A percentile compares a stretch with the other conserved stretches of the same genome.
phyloP scores from a whole-genome alignment of 139 green algal species.

The Chlorella ohadii region DNA sequence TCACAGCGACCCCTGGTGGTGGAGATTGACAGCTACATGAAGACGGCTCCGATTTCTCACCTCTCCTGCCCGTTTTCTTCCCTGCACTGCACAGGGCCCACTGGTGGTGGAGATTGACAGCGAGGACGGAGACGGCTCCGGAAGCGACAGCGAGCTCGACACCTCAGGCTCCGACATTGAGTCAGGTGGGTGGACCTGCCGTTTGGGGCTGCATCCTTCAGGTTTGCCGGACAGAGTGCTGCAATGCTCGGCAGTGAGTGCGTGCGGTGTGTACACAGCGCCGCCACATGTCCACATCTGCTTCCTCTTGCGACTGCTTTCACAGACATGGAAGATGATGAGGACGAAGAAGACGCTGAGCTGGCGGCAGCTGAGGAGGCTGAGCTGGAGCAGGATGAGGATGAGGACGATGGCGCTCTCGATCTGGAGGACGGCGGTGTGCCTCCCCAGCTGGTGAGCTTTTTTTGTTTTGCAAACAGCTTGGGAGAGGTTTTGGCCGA shows the following conservation, averaged over 20 bases:
- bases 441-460: neutral
- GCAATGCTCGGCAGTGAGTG: too few species aligned
- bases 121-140: slow-evolving; percentile 8
- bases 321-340: slow-evolving; percentile 44
- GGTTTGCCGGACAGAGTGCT: too few species aligned
- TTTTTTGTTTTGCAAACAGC: too few species aligned
- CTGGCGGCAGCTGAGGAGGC: slow-evolving; percentile 20
- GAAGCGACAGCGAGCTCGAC: slow-evolving; percentile 50
- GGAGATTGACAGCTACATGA: too few species aligned
- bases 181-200: neutral
- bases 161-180: slow-evolving; percentile 16
- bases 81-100: neutral
- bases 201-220: too few species aligned
- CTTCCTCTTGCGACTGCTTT: too few species aligned
- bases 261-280: too few species aligned
- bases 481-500: too few species aligned
- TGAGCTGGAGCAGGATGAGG: neutral
- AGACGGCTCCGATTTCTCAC: too few species aligned
- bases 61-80: neutral
- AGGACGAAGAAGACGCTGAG: slow-evolving; percentile 40
- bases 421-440: neutral
- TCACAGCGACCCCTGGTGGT: too few species aligned
- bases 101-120: slow-evolving; percentile 40
- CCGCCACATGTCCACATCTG: too few species aligned
- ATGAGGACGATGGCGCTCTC: neutral